A percentile compares a stretch with the other conserved stretches of the same genome.
Evolutionary conservation across 495 filamentous ascomycete genomes (phyloP).

Genomic region (Aspergillus indologenus): DNA sequence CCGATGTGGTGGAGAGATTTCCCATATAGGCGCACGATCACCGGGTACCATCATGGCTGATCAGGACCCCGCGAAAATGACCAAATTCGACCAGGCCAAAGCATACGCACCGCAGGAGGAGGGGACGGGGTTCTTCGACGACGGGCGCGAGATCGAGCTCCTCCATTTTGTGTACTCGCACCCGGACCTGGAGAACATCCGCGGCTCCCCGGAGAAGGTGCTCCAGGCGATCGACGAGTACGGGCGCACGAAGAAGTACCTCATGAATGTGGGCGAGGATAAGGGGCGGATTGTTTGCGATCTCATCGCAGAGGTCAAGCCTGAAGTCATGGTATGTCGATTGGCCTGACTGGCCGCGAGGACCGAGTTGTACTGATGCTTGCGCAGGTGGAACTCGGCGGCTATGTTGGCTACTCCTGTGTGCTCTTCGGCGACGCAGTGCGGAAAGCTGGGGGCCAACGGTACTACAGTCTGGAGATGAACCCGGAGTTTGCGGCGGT

Average conservation of each 20-base stretch:
- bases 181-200: conserved; percentile 47
- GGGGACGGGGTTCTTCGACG: conserved; percentile 27
- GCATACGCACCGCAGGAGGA: neutral
- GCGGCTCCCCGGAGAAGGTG: conserved; percentile 53
- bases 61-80: neutral
- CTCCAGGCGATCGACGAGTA: conserved; percentile 64
- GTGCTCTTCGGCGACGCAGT: conserved; percentile 60
- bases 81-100: neutral
- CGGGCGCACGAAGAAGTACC: conserved; percentile 48
- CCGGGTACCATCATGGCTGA: neutral
- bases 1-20: neutral
- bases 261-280: conserved; percentile 69
- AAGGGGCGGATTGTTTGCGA: conserved; percentile 60
- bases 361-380: neutral
- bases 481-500: conserved; percentile 63
- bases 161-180: conserved; percentile 57
- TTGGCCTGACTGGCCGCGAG: too few relatives aligned
- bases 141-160: conserved; percentile 65
- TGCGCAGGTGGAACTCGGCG: conserved; percentile 53
- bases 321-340: conserved; percentile 34
- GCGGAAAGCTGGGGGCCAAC: conserved; percentile 47
- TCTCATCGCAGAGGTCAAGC: conserved; percentile 44
- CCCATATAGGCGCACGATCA: neutral
- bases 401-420: conserved; percentile 65
- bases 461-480: conserved; percentile 60